phyloP scores from a whole-genome alignment of 148 eudicot genomes.

The Heliosperma pusillum region DNA sequence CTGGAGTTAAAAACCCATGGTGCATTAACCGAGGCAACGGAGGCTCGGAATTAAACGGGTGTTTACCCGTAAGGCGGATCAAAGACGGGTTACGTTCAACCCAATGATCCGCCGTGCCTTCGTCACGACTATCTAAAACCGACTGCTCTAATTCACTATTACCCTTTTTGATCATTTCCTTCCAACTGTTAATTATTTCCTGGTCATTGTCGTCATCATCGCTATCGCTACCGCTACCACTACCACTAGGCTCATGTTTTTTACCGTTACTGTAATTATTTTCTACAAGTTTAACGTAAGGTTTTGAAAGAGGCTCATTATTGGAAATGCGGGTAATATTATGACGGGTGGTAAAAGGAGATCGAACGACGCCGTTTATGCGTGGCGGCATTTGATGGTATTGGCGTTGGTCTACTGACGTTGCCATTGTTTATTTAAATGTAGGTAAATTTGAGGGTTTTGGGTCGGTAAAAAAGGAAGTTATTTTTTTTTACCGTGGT shows the following conservation, averaged over 20 bases:
- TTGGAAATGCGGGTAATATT: conserved; percentile 15
- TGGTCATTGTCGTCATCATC: conserved; percentile 38
- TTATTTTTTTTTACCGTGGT: neutral
- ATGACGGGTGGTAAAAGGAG: conserved; percentile 28
- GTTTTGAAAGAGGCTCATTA: neutral
- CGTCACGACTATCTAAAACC: conserved; percentile 53
- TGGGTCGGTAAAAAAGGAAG: neutral
- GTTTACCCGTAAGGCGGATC: conserved; percentile 90
- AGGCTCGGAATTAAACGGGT: conserved; percentile 93
- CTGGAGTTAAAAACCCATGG: conserved; percentile 94
- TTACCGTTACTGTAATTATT: neutral
- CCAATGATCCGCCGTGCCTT: conserved; percentile 81
- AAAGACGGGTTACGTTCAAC: conserved; percentile 60
- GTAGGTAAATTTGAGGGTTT: neutral
- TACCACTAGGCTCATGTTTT: conserved; percentile 32
- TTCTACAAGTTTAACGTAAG: neutral
- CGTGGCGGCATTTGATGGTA: conserved; percentile 33
- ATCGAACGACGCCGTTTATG: conserved; percentile 31
- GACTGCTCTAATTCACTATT: conserved; percentile 60
- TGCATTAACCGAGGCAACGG: conserved; percentile 80
- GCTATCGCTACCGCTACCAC: conserved; percentile 36
- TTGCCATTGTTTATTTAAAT: conserved; percentile 40
- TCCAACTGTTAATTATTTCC: neutral
- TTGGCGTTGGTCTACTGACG: conserved; percentile 66
- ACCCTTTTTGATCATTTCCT: conserved; percentile 38